Evolutionary conservation across 83 land plant genomes (phyloP), one percentile per base, ranked within the genome.

Genomic region (Isoetes engelmannii): DNA sequence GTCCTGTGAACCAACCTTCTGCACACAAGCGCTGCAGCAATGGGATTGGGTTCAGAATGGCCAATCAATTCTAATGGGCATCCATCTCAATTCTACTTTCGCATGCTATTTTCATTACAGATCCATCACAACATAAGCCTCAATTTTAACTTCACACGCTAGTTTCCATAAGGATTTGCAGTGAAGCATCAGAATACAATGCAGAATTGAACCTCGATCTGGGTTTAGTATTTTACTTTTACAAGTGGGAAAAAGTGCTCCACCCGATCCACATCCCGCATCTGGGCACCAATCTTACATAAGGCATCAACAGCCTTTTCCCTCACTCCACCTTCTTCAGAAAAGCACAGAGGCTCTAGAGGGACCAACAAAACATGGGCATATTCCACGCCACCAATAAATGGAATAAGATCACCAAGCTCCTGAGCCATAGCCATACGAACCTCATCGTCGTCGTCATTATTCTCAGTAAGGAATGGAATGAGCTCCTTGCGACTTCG

Each of bases 351-450:
- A 12, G 62, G 18, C 62, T 59, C 62, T 9, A 59, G 62, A 12
- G 62, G 62, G 10, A 37, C 28, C 9, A 59, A 37, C 18, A 59
- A 37, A 12, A 59, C 62, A 59, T 59, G 19, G 19, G 62, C 62
- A 18, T 59, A 59, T 12, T 59, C 62, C 10, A 59, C 62, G 18
- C 62, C 62, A 18, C 62, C 62, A 59, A 59, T 42, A 59, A 18
- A 59, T 12, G 62, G 62, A 18, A 59, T 59, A 18, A 59, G 28
- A 8, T 18, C 62, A 9, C 62, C 62, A 18, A 59, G 62, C 62
- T 59, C 62, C 62, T 59, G 28, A 20, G 62, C 62, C 62, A 59
- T 59, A 59, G 62, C 62, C 62, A 59, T 18, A 18, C 18, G 62
- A 20, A 59, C 62, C 62, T 59, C 62, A 3, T 59, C 62, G 62